Percentiles rank a stretch among this genome's conserved stretches.
phyloP scores from a whole-genome alignment of 208 protist species.

The Entamoeba dispar region DNA sequence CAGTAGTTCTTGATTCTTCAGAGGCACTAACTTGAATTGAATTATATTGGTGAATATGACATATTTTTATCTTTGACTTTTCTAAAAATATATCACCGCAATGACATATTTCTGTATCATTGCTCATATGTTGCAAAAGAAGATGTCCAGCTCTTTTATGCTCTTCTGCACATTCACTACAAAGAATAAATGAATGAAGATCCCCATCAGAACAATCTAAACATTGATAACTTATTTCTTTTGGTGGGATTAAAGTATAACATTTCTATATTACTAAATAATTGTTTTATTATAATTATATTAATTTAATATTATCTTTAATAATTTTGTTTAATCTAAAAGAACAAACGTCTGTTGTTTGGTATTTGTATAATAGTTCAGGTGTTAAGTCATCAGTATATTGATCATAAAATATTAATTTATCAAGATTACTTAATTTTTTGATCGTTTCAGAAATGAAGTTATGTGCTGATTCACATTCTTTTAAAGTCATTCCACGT shows the following conservation, averaged over 20 bases:
- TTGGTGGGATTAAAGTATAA: background rate
- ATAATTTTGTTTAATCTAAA: background rate
- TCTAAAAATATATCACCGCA: background rate
- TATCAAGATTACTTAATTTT: no score
- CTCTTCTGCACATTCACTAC: background rate
- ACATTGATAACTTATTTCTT: background rate
- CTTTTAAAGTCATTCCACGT: no score
- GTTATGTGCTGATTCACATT: no score
- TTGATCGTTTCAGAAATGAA: no score
- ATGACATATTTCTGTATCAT: background rate
- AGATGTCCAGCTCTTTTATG: background rate
- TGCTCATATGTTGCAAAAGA: background rate
- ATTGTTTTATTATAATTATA: background rate
- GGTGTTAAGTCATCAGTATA: background rate
- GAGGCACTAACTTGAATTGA: background rate
- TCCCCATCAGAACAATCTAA: background rate
- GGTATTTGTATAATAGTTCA: background rate
- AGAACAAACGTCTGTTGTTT: background rate
- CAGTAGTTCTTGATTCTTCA: background rate
- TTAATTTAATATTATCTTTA: no score
- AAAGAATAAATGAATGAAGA: background rate
- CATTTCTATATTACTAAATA: background rate
- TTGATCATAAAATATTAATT: no score
- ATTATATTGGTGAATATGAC: background rate
- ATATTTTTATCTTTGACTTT: background rate